Evolutionary conservation across 305 asterid species (phyloP).

Genomic region (Fraxinus sp.): DNA sequence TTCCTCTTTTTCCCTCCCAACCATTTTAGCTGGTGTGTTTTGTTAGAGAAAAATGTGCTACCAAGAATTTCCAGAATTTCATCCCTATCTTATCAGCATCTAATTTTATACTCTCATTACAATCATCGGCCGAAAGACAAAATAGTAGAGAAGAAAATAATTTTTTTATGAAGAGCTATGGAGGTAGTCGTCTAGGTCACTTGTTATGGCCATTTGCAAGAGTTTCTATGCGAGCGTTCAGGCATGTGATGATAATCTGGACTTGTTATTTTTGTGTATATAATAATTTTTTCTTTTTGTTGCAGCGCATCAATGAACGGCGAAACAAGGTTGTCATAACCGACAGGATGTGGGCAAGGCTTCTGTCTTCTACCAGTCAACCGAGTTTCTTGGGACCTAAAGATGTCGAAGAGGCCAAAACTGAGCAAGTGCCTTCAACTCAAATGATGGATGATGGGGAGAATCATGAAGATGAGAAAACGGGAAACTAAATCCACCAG

Average conservation of each 20-base stretch:
- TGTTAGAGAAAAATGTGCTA: neutral
- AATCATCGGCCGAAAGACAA: neutral
- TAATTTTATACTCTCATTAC: neutral
- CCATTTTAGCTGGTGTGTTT: neutral
- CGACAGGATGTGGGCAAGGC: conserved; percentile 73
- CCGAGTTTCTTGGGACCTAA: conserved; percentile 50
- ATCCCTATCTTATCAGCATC: neutral
- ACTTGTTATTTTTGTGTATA: neutral
- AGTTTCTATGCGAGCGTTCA: neutral
- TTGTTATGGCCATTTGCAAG: neutral
- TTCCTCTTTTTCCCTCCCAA: neutral
- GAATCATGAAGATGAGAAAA: conserved; percentile 16
- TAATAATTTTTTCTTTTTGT: neutral
- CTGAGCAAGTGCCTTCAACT: conserved; percentile 22
- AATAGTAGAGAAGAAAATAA: neutral
- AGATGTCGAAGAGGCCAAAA: conserved; percentile 19
- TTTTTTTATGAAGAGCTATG: neutral
- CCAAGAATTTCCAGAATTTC: neutral
- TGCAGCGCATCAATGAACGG: conserved; percentile 79
- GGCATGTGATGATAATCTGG: neutral
- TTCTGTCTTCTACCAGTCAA: conserved; percentile 57
- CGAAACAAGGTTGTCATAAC: conserved; percentile 90
- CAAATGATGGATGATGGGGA: conserved; percentile 30
- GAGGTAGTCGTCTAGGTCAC: neutral
- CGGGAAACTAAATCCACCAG: conserved; percentile 10